Evolutionary conservation across 139 green algal species (phyloP).

Genomic region (Asterochloris sp.): DNA sequence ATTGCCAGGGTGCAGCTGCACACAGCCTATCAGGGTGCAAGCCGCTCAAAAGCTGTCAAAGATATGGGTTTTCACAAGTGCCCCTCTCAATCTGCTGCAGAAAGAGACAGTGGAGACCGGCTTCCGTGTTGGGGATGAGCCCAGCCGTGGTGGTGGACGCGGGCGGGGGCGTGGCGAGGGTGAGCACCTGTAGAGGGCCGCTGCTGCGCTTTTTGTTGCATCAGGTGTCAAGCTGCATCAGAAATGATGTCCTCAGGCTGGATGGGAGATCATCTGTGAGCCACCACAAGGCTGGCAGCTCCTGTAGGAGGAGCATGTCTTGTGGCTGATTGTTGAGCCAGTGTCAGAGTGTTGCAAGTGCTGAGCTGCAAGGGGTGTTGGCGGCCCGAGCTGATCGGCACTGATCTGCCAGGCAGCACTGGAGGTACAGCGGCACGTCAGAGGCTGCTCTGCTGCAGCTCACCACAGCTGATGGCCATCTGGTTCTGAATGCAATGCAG

Average conservation of each 20-base stretch:
- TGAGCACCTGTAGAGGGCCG: not conserved
- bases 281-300: too few species aligned
- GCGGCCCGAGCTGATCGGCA: too few species aligned
- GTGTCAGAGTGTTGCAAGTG: too few species aligned
- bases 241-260: not conserved
- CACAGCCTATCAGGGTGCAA: not conserved
- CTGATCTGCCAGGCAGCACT: too few species aligned
- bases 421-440: not conserved
- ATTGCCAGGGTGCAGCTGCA: not conserved
- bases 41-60: too few species aligned
- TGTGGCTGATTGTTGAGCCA: too few species aligned
- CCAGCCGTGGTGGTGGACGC: slow-evolving; percentile 5
- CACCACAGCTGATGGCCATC: too few species aligned
- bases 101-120: slow-evolving; percentile 16
- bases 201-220: not conserved
- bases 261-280: not conserved
- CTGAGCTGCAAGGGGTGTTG: too few species aligned
- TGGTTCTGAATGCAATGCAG: not conserved
- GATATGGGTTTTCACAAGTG: not conserved
- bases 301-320: too few species aligned
- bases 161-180: slow-evolving; percentile 10
- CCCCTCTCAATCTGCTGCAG: not conserved
- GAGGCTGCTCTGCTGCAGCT: not conserved
- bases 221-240: not conserved
- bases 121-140: slow-evolving; percentile 15